Evolutionary conservation across 2,329 filamentous ascomycete species (phyloP).

Genomic region (Magnaporthiopsis poae): DNA sequence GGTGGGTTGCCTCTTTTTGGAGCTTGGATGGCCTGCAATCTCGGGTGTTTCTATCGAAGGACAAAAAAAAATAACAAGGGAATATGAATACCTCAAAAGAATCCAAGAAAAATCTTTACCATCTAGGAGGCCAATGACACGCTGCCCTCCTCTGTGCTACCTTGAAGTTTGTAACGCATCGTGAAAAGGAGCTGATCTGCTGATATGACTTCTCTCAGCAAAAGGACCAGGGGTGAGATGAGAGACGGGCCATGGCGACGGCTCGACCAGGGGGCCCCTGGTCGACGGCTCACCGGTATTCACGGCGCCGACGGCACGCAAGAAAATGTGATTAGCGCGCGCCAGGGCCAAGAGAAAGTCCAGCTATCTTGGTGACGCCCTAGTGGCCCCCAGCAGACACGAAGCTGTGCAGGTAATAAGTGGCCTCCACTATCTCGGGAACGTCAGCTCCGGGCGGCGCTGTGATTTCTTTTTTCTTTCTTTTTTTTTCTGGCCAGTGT

Average conservation of each 20-base stretch:
- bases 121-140: background rate
- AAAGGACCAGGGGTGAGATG: background rate
- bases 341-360: background rate
- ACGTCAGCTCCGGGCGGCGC: background rate
- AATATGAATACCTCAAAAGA: background rate
- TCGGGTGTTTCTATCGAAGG: background rate
- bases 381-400: no score
- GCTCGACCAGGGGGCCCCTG: background rate
- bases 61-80: background rate
- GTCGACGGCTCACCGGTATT: background rate
- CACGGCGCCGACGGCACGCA: background rate
- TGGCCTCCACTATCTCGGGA: background rate
- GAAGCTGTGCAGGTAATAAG: background rate
- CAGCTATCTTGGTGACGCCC: no score
- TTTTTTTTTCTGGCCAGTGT: background rate
- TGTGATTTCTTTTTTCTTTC: background rate
- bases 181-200: no score
- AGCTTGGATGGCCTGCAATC: no score
- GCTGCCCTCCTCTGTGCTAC: background rate
- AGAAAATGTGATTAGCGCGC: background rate
- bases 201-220: no score
- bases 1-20: background rate
- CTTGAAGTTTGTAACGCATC: background rate
- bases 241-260: background rate
- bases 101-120: background rate